Base-by-base conservation (phyloP, 192 early-diverging fungal genomes). In the Linderina pennispora region DNA sequence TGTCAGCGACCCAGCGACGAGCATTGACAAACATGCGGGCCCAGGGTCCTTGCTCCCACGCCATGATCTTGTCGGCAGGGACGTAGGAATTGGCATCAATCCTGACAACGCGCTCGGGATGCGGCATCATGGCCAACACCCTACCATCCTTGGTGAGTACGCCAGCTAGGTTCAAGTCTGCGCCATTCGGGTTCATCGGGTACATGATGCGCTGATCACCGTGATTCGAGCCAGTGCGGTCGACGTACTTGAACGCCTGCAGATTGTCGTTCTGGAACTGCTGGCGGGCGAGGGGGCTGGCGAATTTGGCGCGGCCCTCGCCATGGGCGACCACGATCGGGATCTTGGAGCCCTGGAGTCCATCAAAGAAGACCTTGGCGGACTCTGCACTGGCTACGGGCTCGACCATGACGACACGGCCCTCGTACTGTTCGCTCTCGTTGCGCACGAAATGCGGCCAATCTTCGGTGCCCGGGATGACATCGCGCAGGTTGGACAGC, bases 311-410 rank as follows among this genome's bases (percentile, higher is more conserved):
- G 37, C 89, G 77, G 18, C 97, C 97, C 80, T 99, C 97, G 43
- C 94, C 95, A 65, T 99, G 97, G 8, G 97, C 93, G 13, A 95
- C 88, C 15, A 90, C 90, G 55, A 99, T 90, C 9, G 97, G 97
- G 37, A 98, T 57, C 37, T 70, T 69, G 38, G 92, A 91, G 8
- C 90, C 94, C 7, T 73, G 62, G 95, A 99, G 98, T n/a, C 79
- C 89, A 4, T 76, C 66, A 37, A 96, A 89, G 61, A 98, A 98
- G 50, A 98, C 84, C 4, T 63, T 74, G 1, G 73, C 57, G 25
- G 38, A 31, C 8, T 18, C 37, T 13, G 25, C 49, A 21, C 35
- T 20, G 10, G 53, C 52, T 0, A 54, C 56, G 36, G 50, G 53
- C 44, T 56, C 53, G 19, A 97, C 77, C 65, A 90, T 76, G 23